These are phyloP conservation scores for Dendrobium officinale DNA, from an alignment of 106 monocot genomes.

Conservation along the genomic window DNA sequence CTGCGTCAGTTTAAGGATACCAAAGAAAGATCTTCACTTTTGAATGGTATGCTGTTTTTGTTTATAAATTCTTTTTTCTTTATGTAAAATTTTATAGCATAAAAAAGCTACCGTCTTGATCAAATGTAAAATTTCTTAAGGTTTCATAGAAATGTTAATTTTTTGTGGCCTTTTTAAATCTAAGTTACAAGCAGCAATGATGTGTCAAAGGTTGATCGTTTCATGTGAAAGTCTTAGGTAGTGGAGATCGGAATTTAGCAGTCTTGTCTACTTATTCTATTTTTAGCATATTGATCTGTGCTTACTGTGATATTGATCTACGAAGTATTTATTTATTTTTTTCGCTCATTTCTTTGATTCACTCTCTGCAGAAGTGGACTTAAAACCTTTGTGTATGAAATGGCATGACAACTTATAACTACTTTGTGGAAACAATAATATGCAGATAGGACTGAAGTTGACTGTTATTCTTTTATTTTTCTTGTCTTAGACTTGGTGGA, in stretches of 20 bases:
- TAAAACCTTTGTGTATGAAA: background rate
- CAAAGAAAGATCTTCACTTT: constrained; percentile 71
- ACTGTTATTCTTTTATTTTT: background rate
- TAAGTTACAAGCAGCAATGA: background rate
- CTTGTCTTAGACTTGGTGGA: background rate
- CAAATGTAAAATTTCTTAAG: background rate
- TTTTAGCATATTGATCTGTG: background rate
- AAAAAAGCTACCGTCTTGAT: background rate
- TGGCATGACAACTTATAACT: background rate
- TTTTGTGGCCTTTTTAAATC: too few species aligned
- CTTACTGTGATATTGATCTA: background rate
- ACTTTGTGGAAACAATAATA: background rate
- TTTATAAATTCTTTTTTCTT: background rate
- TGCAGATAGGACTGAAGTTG: background rate
- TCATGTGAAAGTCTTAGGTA: background rate
- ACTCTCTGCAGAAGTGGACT: background rate
- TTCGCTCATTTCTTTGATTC: background rate
- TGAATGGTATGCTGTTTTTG: constrained; percentile 55
- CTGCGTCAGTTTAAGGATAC: constrained; percentile 89
- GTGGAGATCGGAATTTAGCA: background rate
- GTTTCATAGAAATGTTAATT: background rate
- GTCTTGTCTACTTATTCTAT: background rate
- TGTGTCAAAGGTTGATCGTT: background rate
- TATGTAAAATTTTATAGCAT: background rate
- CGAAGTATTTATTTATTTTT: background rate